Evolutionary conservation across 176 grass and related monocot genomes (phyloP).

Genomic region (Pharus latifolius): DNA sequence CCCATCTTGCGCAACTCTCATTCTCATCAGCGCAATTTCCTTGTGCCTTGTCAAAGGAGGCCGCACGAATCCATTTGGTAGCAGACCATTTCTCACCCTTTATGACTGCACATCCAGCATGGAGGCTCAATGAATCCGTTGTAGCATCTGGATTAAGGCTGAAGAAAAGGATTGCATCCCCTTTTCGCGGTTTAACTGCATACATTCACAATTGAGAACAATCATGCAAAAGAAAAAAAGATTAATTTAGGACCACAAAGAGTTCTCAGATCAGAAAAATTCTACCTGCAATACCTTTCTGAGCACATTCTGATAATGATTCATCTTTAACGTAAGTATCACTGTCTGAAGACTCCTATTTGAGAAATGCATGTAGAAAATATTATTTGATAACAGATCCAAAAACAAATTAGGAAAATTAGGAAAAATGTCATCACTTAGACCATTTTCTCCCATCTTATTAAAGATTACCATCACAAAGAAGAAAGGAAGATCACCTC

Average conservation of each 20-base stretch:
- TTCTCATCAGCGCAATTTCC: slow-evolving; percentile 77
- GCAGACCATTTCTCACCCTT: slow-evolving; percentile 92
- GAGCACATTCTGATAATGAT: slow-evolving; percentile 76
- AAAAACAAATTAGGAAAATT: background rate
- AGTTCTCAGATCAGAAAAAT: background rate
- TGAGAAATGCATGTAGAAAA: background rate
- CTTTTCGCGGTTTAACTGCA: slow-evolving; percentile 76
- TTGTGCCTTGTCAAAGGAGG: slow-evolving; percentile 63
- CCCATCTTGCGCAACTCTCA: slow-evolving; percentile 57
- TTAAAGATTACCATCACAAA: background rate
- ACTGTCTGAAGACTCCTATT: slow-evolving; percentile 30
- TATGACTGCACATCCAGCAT: slow-evolving; percentile 69
- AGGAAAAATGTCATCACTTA: background rate
- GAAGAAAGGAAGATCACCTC: slow-evolving; percentile 39
- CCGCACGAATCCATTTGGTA: slow-evolving; percentile 84
- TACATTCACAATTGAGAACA: slow-evolving; percentile 9
- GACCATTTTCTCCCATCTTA: background rate
- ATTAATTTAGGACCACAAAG: background rate
- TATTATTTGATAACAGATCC: background rate
- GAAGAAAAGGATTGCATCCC: slow-evolving; percentile 90
- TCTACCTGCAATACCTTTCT: slow-evolving; percentile 66
- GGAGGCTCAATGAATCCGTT: slow-evolving; percentile 60
- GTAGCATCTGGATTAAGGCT: slow-evolving; percentile 62
- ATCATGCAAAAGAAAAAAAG: background rate
- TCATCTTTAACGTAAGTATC: slow-evolving; percentile 28